phyloP scores from a whole-genome alignment of 192 early-diverging fungal species.

The Chytriomyces sp. region DNA sequence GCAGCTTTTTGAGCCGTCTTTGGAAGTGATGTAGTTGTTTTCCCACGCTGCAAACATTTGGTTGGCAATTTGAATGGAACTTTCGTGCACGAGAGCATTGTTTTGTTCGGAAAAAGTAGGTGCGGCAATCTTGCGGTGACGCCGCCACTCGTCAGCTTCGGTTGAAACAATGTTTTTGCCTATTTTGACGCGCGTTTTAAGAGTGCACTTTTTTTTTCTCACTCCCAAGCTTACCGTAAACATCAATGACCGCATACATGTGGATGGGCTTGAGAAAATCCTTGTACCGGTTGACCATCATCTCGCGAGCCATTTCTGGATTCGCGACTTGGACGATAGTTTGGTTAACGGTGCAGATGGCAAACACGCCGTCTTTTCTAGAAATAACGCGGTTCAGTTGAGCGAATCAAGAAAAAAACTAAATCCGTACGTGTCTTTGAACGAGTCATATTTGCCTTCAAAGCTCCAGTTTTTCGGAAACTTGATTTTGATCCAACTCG shows the following conservation, averaged over 20 bases:
- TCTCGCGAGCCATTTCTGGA: slow-evolving; percentile 9
- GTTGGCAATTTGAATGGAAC: slow-evolving; percentile 5
- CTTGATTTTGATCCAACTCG: slow-evolving; percentile 1
- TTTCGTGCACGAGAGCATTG: slow-evolving; percentile 30
- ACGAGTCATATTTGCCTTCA: background rate
- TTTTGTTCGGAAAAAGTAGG: slow-evolving; percentile 40
- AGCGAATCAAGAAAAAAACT: background rate
- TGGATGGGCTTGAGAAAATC: slow-evolving; percentile 41
- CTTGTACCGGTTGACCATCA: slow-evolving; percentile 5
- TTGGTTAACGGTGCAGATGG: background rate
- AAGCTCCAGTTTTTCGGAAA: slow-evolving; percentile 1
- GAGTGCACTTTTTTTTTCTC: background rate
- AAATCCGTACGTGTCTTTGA: background rate
- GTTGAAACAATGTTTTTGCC: slow-evolving; percentile 43
- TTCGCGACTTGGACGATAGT: slow-evolving; percentile 12
- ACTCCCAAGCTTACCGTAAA: slow-evolving; percentile 23
- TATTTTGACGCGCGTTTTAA: background rate
- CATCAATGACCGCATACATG: slow-evolving; percentile 27
- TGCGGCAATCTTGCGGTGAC: slow-evolving; percentile 40
- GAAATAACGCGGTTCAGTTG: background rate
- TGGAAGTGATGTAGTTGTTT: background rate
- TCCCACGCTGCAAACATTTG: slow-evolving; percentile 34
- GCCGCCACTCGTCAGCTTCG: slow-evolving; percentile 37
- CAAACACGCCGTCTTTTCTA: background rate
- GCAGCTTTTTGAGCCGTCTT: no score